Evolutionary conservation across 116 monocot genomes (phyloP).

Genomic region (Posidonia oceanica): DNA sequence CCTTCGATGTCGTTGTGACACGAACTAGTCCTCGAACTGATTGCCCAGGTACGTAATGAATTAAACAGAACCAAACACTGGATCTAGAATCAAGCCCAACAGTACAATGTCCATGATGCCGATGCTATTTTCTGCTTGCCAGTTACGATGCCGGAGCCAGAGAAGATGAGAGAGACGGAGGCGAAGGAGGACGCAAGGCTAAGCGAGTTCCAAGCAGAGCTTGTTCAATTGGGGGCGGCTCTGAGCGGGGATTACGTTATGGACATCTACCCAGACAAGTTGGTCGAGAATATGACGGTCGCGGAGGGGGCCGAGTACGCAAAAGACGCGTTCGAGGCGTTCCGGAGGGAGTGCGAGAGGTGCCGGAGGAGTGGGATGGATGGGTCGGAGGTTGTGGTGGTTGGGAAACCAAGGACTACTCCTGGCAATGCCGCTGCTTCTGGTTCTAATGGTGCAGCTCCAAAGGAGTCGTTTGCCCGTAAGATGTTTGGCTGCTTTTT

Average conservation of each 20-base stretch:
- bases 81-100: background rate
- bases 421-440: background rate
- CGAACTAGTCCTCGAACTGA: conserved; percentile 26
- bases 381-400: conserved; percentile 27
- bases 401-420: conserved; percentile 7
- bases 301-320: conserved; percentile 47
- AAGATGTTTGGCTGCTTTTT: conserved; percentile 42
- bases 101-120: no score
- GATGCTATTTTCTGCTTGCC: background rate
- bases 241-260: conserved; percentile 64
- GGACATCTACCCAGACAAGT: conserved; percentile 37
- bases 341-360: conserved; percentile 34
- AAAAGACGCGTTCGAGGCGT: conserved; percentile 33
- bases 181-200: conserved; percentile 27
- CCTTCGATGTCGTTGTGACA: conserved; percentile 68
- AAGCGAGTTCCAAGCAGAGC: conserved; percentile 66
- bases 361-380: conserved; percentile 37
- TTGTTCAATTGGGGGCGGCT: conserved; percentile 67
- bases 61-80: background rate
- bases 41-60: conserved; percentile 38
- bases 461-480: conserved; percentile 17
- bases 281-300: conserved; percentile 67
- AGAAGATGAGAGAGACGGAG: conserved; percentile 38
- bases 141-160: conserved; percentile 55
- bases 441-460: no score